These are phyloP conservation scores for Myxozyma melibiosi DNA, from an alignment of 805 yeast species.

Conservation along the genomic window DNA sequence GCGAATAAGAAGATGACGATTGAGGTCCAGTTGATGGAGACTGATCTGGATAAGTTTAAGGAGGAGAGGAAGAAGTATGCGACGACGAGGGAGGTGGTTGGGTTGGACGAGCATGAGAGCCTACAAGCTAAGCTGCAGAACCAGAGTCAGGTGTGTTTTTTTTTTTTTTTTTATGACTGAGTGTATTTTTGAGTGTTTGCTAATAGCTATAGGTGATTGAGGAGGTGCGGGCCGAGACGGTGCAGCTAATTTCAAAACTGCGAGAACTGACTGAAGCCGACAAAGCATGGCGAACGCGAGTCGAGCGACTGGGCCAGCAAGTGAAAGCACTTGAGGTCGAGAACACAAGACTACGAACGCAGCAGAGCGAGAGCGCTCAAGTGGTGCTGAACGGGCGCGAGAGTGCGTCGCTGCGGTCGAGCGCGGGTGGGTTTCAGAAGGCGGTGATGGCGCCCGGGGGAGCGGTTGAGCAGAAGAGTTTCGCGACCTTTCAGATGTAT, in stretches of 20 bases:
- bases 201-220: constrained; percentile 38
- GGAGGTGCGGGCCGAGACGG: constrained; percentile 45
- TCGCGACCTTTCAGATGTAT: constrained; percentile 41
- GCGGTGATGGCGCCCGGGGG: background rate
- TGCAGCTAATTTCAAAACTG: constrained; percentile 44
- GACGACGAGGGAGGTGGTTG: background rate
- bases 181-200: background rate
- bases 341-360: constrained; percentile 34
- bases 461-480: background rate
- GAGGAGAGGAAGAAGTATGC: constrained; percentile 19
- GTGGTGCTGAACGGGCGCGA: background rate
- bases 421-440: constrained; percentile 10
- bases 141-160: constrained; percentile 22
- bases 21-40: constrained; percentile 46
- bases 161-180: background rate
- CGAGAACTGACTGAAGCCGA: constrained; percentile 41
- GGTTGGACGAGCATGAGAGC: constrained; percentile 29
- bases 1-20: constrained; percentile 25
- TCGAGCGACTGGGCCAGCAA: constrained; percentile 34
- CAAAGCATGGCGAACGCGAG: constrained; percentile 23
- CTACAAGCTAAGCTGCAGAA: constrained; percentile 33
- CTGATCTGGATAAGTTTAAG: constrained; percentile 37
- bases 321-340: constrained; percentile 41
- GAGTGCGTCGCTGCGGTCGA: background rate
- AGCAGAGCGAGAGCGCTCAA: background rate